phyloP scores from a whole-genome alignment of 768 basidiomycete species.

The Podaxis sp. region DNA sequence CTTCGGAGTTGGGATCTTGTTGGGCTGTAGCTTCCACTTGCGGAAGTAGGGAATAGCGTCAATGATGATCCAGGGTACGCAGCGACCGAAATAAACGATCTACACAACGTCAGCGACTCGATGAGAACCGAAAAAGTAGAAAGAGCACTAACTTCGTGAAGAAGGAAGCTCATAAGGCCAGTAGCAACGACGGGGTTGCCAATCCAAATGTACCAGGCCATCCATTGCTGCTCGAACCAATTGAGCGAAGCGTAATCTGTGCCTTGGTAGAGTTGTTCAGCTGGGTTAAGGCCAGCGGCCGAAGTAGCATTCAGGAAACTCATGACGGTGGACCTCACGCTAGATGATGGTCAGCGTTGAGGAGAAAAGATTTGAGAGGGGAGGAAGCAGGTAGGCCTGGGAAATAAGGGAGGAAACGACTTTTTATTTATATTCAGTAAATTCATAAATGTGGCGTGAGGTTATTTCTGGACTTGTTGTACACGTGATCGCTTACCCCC shows the following conservation, averaged over 20 bases:
- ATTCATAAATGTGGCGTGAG: conserved; percentile 10
- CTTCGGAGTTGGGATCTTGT: conserved; percentile 71
- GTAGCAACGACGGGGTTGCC: conserved; percentile 92
- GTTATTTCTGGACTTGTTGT: not conserved
- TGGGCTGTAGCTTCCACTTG: conserved; percentile 90
- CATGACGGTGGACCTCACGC: conserved; percentile 29
- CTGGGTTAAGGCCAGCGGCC: conserved; percentile 29
- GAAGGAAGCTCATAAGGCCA: conserved; percentile 84
- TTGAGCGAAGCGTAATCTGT: conserved; percentile 59
- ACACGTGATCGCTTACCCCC: not conserved
- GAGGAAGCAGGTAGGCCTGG: not conserved
- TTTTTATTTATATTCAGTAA: conserved; percentile 10
- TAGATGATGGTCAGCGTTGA: not conserved
- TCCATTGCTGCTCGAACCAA: conserved; percentile 82
- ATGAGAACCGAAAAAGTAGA: conserved; percentile 1
- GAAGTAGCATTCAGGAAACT: conserved; percentile 38
- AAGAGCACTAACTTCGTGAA: conserved; percentile 79
- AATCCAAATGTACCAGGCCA: conserved; percentile 79
- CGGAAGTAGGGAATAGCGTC: conserved; percentile 93
- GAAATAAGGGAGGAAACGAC: not conserved
- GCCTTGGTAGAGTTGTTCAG: conserved; percentile 44
- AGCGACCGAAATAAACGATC: conserved; percentile 96
- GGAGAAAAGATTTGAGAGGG: not conserved
- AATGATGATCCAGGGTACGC: conserved; percentile 93
- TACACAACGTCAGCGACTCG: conserved; percentile 25